phyloP scores from a whole-genome alignment of 257 asterid species.

The Galeopsis tetrahit region DNA sequence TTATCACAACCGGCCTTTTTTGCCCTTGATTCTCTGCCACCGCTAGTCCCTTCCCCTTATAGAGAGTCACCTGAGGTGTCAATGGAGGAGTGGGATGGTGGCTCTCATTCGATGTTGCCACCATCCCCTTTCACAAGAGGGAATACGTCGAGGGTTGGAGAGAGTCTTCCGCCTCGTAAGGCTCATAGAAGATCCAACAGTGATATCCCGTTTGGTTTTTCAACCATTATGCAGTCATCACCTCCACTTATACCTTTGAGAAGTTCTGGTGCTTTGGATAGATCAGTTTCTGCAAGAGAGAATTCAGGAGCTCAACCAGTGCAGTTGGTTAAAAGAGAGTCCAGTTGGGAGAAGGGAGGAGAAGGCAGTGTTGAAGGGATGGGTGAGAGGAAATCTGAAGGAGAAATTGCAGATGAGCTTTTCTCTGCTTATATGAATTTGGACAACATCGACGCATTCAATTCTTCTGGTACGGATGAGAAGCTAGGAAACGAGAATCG shows the following conservation, averaged over 20 bases:
- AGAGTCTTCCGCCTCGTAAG: slow-evolving; percentile 61
- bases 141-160: slow-evolving; percentile 54
- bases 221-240: slow-evolving; percentile 43
- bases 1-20: slow-evolving; percentile 82
- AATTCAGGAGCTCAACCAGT: slow-evolving; percentile 57
- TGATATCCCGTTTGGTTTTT: slow-evolving; percentile 61
- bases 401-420: slow-evolving; percentile 61
- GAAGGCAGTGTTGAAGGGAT: slow-evolving; percentile 69
- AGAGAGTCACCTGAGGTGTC: slow-evolving; percentile 50
- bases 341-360: slow-evolving; percentile 63
- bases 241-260: slow-evolving; percentile 58
- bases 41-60: slow-evolving; percentile 78
- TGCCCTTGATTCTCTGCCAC: slow-evolving; percentile 80
- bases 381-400: slow-evolving; percentile 69
- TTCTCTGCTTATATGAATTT: slow-evolving; percentile 68
- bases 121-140: slow-evolving; percentile 73
- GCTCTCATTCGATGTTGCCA: slow-evolving; percentile 57
- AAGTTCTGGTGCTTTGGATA: slow-evolving; percentile 58
- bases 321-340: slow-evolving; percentile 70
- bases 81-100: slow-evolving; percentile 74
- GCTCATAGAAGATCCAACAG: slow-evolving; percentile 63
- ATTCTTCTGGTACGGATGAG: slow-evolving; percentile 68
- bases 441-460: slow-evolving; percentile 59
- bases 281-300: slow-evolving; percentile 45
- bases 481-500: slow-evolving; percentile 72